Conservation (phyloP, 768 basidiomycete genomes). For the Mycena latifolia region DNA sequence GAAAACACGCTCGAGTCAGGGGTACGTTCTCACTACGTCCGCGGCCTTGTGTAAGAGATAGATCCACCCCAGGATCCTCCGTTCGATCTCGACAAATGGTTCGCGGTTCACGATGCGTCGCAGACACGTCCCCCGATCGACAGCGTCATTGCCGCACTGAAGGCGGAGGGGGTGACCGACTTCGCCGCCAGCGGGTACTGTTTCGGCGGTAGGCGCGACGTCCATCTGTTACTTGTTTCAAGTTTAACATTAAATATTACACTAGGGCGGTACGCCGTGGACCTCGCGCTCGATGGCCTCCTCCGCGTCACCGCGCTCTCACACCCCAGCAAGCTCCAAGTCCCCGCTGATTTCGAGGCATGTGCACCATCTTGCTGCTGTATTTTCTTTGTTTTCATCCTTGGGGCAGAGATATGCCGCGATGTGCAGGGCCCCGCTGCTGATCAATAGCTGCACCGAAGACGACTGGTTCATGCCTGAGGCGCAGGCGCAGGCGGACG, state of each 20-base stretch:
- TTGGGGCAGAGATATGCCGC: conserved; percentile 14
- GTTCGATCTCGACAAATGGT: conserved; percentile 13
- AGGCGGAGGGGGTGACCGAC: not conserved
- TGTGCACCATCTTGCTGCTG: not conserved
- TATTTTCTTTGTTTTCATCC: no score
- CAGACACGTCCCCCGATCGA: conserved; percentile 12
- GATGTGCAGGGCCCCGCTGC: conserved; percentile 3
- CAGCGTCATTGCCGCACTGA: conserved; percentile 6
- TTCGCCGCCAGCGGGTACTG: conserved; percentile 10
- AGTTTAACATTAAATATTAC: not conserved
- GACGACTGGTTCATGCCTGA: conserved; percentile 10
- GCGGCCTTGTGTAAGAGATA: no score
- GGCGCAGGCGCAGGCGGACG: conserved; percentile 15
- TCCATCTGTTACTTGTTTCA: not conserved
- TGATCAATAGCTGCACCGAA: conserved; percentile 17
- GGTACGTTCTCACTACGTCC: not conserved
- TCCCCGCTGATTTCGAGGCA: conserved; percentile 48
- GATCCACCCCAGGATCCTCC: not conserved
- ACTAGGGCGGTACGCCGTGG: conserved; percentile 42
- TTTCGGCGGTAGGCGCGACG: conserved; percentile 4
- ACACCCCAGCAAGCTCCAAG: conserved; percentile 47
- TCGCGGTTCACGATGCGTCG: not conserved
- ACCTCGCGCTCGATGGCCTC: conserved; percentile 44
- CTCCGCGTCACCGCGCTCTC: conserved; percentile 41
- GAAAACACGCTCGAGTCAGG: conserved; percentile 5